Evolutionary conservation across 495 filamentous ascomycete genomes (phyloP), one percentile per base, ranked within the genome.

Genomic region (Delitschia confertaspora): DNA sequence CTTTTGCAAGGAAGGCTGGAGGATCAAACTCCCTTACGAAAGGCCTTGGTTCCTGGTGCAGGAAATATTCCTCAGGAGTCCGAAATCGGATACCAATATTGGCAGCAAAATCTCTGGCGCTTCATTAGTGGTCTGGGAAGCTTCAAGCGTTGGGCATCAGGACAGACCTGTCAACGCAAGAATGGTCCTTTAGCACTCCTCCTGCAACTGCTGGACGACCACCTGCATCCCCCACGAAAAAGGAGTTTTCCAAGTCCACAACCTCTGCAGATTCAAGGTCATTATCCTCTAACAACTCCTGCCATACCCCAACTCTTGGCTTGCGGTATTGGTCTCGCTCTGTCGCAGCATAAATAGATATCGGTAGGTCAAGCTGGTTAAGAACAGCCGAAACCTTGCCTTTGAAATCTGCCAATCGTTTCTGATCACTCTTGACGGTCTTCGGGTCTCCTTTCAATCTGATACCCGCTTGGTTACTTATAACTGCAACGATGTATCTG

Each of bases 191-290:
- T 10, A 70, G 64, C 11, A 62, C 53, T 25, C 47, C 53, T 19
- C 40, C 47, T 10, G 38, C 44, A 18, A 55, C 45, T 23, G 48
- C 67, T 25, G 54, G 55, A 22, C 74, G 62, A 11, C 82, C 82
- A 34, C 75, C 91, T 16, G 91, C 89, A 68, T 99, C 91, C 6
- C 91, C 91, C 7, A 96, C 80, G 60, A 94, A 94, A 42, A 94
- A 69, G 5, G 83, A 89, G 5, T 69, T 60, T 11, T 72, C 60
- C 6, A 82, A 60, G 59, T 93, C 78, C 18, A 88, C 64, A 10
- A 62, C 63, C 6, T 78, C 78, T 1, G 60, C 63, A 14, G 74
- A 72, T 43, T 77, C 63, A 2, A 95, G 68, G 37, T 78, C 75
- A 53, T 79, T 80, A 42, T 93, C 84, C 10, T 78, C 73, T 6